A percentile compares a stretch with the other conserved stretches of the same genome.
phyloP scores from a whole-genome alignment of 805 yeast species.

The Candida chauliodis region DNA sequence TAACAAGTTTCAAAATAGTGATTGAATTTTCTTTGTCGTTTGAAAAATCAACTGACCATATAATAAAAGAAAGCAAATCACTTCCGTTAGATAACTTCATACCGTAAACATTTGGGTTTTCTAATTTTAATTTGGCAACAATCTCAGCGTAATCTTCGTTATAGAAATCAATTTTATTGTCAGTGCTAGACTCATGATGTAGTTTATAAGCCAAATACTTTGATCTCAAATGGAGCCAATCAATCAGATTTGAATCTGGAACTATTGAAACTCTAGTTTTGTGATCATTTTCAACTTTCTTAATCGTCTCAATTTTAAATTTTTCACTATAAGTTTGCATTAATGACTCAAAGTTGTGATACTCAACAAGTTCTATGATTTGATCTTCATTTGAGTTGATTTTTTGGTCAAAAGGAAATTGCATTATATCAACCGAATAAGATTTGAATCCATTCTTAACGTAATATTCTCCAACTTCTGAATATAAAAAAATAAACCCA shows the following conservation, averaged over 20 bases:
- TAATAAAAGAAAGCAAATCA: constrained; percentile 25
- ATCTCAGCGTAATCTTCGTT: constrained; percentile 18
- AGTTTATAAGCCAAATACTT: constrained; percentile 26
- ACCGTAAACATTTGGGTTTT: constrained; percentile 33
- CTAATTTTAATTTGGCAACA: constrained; percentile 17
- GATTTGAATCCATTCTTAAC: constrained; percentile 35
- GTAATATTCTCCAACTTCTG: constrained; percentile 44
- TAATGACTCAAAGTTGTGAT: constrained; percentile 27
- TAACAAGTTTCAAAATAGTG: constrained; percentile 26
- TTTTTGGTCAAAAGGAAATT: constrained; percentile 15
- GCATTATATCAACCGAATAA: constrained; percentile 29
- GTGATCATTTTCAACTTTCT: constrained; percentile 24
- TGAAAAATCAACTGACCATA: constrained; percentile 39
- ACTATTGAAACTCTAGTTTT: constrained; percentile 26
- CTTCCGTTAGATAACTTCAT: constrained; percentile 18
- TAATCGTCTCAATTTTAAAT: constrained; percentile 15
- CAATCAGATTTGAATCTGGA: constrained; percentile 26
- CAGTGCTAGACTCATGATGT: constrained; percentile 14
- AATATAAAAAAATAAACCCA: constrained; percentile 37
- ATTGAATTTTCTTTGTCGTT: constrained; percentile 17
- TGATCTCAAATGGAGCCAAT: constrained; percentile 43
- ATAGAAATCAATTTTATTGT: constrained; percentile 15
- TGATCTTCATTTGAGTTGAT: constrained; percentile 4
- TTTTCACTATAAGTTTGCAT: constrained; percentile 19
- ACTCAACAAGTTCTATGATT: constrained; percentile 18